phyloP scores from a whole-genome alignment of 176 grass and related monocot genomes.

The Phoenix dactylifera region DNA sequence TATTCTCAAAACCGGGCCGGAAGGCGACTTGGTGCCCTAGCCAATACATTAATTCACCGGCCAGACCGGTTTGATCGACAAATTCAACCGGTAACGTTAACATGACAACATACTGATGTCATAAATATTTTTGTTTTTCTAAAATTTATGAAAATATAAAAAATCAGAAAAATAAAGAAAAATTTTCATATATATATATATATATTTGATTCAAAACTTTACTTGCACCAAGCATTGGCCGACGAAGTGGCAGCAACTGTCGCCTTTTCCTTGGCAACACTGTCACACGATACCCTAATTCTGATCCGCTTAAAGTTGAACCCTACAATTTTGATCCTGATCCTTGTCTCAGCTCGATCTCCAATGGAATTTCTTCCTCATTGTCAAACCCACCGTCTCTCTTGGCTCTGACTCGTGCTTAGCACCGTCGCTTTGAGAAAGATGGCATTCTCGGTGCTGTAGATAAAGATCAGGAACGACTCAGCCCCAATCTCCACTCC shows the following conservation, averaged over 20 bases:
- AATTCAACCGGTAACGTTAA: too few species aligned
- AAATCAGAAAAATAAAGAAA: too few species aligned
- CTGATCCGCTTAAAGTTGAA: constrained; percentile 60
- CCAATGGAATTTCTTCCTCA: constrained; percentile 36
- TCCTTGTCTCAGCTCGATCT: constrained; percentile 57
- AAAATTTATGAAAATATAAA: too few species aligned
- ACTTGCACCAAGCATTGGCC: constrained; percentile 60
- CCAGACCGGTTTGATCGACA: too few species aligned
- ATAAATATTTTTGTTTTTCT: too few species aligned
- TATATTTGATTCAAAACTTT: constrained; percentile 41
- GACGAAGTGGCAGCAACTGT: constrained; percentile 17
- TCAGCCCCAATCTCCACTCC: constrained; percentile 46
- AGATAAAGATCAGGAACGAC: constrained; percentile 55
- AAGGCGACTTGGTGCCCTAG: too few species aligned
- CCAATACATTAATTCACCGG: too few species aligned
- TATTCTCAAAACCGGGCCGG: too few species aligned
- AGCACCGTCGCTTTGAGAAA: constrained; percentile 38
- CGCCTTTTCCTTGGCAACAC: constrained; percentile 24
- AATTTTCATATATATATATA: too few species aligned
- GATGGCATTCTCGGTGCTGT: constrained; percentile 47
- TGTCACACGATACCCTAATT: constrained; percentile 50
- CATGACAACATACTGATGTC: too few species aligned
- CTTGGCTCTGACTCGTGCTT: constrained; percentile 39
- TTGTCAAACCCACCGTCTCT: constrained; percentile 40
- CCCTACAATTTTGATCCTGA: constrained; percentile 57